These are phyloP conservation scores for Fusarium azukiicola DNA, from an alignment of 2,329 filamentous ascomycete genomes.

Conservation along the genomic window DNA sequence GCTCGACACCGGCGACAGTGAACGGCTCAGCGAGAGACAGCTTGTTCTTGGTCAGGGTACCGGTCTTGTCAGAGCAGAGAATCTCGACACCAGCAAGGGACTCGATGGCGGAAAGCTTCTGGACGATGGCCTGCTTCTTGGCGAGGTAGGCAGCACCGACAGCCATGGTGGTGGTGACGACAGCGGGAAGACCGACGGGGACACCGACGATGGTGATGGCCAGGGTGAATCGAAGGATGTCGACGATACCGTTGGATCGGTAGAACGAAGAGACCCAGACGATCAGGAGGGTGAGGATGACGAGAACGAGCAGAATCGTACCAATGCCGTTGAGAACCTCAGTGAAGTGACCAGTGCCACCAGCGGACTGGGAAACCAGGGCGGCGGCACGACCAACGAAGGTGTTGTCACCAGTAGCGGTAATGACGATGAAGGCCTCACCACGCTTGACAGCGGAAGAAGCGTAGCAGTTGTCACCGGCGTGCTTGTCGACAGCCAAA, in stretches of 20 bases:
- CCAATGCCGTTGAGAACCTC: constrained; percentile 91
- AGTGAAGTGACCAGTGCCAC: constrained; percentile 92
- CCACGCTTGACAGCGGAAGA: constrained; percentile 96
- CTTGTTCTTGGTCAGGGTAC: constrained; percentile 97
- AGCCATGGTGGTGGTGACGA: constrained; percentile 97
- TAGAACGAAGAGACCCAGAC: constrained; percentile 96
- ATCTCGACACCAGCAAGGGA: constrained; percentile 96
- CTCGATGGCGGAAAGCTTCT: constrained; percentile 95
- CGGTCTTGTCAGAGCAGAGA: constrained; percentile 96
- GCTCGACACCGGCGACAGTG: constrained; percentile 89
- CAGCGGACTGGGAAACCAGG: constrained; percentile 88
- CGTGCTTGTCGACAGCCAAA: constrained; percentile 93
- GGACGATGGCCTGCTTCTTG: constrained; percentile 95
- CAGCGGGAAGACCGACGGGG: constrained; percentile 94
- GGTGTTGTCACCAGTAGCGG: constrained; percentile 92
- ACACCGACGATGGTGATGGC: constrained; percentile 96
- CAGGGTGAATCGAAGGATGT: constrained; percentile 91
- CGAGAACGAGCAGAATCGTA: constrained; percentile 88
- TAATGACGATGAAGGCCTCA: constrained; percentile 90
- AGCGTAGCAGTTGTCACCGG: constrained; percentile 89
- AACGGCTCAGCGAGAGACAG: constrained; percentile 92
- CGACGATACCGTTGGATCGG: constrained; percentile 89
- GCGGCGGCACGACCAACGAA: constrained; percentile 95
- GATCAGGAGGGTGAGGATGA: constrained; percentile 89
- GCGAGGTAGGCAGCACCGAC: constrained; percentile 95